Base-by-base conservation (phyloP, 495 filamentous ascomycete genomes). In the Hyphodiscus hymeniophilus region DNA sequence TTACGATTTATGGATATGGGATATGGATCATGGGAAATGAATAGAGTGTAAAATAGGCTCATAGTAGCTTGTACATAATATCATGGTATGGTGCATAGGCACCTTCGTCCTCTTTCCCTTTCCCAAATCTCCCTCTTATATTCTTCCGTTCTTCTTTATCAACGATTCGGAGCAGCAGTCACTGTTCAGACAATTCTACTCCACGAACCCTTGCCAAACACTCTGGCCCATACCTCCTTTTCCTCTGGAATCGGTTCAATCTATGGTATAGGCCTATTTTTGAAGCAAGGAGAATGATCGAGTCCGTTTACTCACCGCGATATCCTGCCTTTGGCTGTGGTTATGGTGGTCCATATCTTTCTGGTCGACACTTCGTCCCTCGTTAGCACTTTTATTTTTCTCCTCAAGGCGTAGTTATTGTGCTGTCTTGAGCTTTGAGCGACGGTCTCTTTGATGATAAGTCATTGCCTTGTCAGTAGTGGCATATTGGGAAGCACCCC, bases 211-310 rank as follows among this genome's bases (percentile, higher is more conserved):
- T 82, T 84, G 76, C 83, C 84, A 79, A 89, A 54, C 85, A 90
- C 85, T 90, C 85, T 89, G 85, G 85, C 82, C 79, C 74, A 73
- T 81, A 85, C 81, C 73, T 68, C 73, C 70, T 75, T 68, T 71
- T 72, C 68, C 70, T 62, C 42, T 63, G 58, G 72, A 72, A 67
- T 68, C 66, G 71, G 66, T 68, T 67, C 63, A 60, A 66, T 61
- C 71, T 70, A 75, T 85, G 84, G 82, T 86, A 74, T 78, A 72
- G 75, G 82, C 83, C 85, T 89, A 88, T 90, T 90, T 90, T 89
- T 61, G 80, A 76, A 75, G 85, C 77, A 84, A 84, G 81, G 82
- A 89, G 82, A 89, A 70, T 51, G 69, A 64, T 43, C 24, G n/a
- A 15, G 56, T 51, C 48, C 51, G 47, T 42, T 58, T 89, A 89